phyloP scores from a whole-genome alignment of 2,329 filamentous ascomycete species.

The Neofusicoccum umdonicola region DNA sequence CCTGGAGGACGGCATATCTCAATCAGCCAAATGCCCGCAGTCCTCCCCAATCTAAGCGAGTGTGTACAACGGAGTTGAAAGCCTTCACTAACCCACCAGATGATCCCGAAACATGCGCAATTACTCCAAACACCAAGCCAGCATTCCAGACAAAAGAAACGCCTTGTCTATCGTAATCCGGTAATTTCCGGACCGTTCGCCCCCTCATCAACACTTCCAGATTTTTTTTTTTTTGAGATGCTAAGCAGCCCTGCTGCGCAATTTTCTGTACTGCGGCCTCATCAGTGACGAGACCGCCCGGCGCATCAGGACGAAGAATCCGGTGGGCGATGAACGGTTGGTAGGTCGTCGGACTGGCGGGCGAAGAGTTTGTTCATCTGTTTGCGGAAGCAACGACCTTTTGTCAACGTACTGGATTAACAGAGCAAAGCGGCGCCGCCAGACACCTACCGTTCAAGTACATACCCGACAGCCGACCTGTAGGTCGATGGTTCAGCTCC shows the following conservation, averaged over 20 bases:
- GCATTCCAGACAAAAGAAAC: not conserved
- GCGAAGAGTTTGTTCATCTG: conserved; percentile 1
- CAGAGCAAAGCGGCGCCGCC: not conserved
- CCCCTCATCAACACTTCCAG: no score
- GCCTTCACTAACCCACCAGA: no score
- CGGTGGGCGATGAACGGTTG: not conserved
- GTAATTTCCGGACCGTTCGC: no score
- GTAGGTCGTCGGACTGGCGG: not conserved
- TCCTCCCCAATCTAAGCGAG: not conserved
- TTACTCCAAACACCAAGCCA: not conserved
- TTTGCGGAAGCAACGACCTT: not conserved
- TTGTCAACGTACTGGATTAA: not conserved
- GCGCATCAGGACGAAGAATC: not conserved
- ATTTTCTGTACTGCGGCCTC: not conserved
- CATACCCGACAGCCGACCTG: not conserved
- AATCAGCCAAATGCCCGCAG: not conserved
- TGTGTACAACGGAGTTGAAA: not conserved
- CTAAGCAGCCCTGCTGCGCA: not conserved
- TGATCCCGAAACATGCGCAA: no score
- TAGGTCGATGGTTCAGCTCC: not conserved
- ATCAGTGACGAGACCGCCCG: not conserved
- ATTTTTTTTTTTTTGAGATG: not conserved
- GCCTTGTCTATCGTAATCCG: not conserved
- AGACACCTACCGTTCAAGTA: not conserved
- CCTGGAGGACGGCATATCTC: not conserved